Base-by-base conservation (phyloP, 345 rosid genomes). In the Hypericum perforatum region DNA sequence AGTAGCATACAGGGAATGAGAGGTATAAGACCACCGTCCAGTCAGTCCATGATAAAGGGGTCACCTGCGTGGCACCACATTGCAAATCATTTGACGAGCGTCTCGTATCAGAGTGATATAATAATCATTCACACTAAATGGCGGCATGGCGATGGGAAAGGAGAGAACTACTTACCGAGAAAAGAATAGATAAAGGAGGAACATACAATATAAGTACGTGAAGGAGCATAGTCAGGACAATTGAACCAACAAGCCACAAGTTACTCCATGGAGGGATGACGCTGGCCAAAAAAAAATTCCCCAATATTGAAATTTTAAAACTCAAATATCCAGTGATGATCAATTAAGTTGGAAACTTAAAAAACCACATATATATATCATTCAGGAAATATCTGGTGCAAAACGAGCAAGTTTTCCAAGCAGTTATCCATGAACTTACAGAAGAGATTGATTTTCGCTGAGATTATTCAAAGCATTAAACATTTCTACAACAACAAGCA, bases 401-500 rank as follows among this genome's bases (percentile, higher is more conserved):
- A 58, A 5, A 16, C 39, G 10, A 63, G 53, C 15, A 32, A 36
- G 7, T 3, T 11, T 9, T 37, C 16, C n/a, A 37, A 45, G 44
- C 60, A 49, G 41, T 7, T 43, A 45, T 54, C 16, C 36, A 45
- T 38, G 9, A 41, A 78, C 98, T 88, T 72, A 92, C 98, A 92
- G 61, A 66, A 92, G 82, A 37, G 97, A 92, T 40, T 92, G 98
- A 63, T 88, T 92, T 76, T 92, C 98, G 51, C 98, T 92, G 65
- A 92, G 97, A 77, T 92, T 92, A 70, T 92, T 92, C 72, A 92
- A 72, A 69, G 98, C 95, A 56, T 92, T 92, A 72, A 92, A 92
- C 98, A 92, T 92, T 82, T 92, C 98, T 61, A 92, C 98, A 37
- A 92, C 97, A 67, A 92, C 97, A 74, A 92, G 98, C 56, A 92